A percentile compares a stretch with the other conserved stretches of the same genome.
phyloP scores from a whole-genome alignment of 2,329 filamentous ascomycete genomes.

The Beauveria sp. region DNA sequence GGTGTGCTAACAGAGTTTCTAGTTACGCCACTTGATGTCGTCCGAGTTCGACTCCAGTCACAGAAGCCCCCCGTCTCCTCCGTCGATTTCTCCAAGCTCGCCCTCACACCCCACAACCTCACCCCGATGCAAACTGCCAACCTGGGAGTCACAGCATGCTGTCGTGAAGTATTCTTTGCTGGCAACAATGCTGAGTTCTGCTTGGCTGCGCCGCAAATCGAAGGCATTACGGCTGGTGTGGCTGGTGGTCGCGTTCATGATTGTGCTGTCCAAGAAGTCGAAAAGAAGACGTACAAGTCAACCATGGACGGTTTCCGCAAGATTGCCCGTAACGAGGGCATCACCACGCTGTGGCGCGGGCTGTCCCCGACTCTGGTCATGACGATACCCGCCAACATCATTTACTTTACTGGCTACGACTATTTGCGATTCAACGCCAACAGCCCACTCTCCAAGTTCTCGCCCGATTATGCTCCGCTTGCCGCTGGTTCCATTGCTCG shows the following conservation, averaged over 20 bases:
- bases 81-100: constrained; percentile 48
- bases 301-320: constrained; percentile 89
- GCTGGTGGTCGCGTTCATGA: constrained; percentile 52
- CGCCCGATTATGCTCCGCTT: constrained; percentile 70
- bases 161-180: constrained; percentile 93
- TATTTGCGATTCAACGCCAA: constrained; percentile 70
- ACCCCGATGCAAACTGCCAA: constrained; percentile 68
- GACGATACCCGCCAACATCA: constrained; percentile 92
- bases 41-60: constrained; percentile 88
- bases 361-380: constrained; percentile 91
- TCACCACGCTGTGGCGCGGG: constrained; percentile 82
- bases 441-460: constrained; percentile 61
- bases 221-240: constrained; percentile 36
- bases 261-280: constrained; percentile 82
- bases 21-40: constrained; percentile 96
- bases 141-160: constrained; percentile 89
- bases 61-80: constrained; percentile 49
- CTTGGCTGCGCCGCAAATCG: constrained; percentile 57
- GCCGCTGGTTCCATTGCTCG: constrained; percentile 73
- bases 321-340: constrained; percentile 87
- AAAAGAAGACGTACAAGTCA: constrained; percentile 76
- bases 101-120: constrained; percentile 49
- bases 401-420: constrained; percentile 98
- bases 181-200: constrained; percentile 79
- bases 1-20: constrained; percentile 7